Evolutionary conservation across 495 filamentous ascomycete species (phyloP).

Genomic region (Hyaloscypha variabilis): DNA sequence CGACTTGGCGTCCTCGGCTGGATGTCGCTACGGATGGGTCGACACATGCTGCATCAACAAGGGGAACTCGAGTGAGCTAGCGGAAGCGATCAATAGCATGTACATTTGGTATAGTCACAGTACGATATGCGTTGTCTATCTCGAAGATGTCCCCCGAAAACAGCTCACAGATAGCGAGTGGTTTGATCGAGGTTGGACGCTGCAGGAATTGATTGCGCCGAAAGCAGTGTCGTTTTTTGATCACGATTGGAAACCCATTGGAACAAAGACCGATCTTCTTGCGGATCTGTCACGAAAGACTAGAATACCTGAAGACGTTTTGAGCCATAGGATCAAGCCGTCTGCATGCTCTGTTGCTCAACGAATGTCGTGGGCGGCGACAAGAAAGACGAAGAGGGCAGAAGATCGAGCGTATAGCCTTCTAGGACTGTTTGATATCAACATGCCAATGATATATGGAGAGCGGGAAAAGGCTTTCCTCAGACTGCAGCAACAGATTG

Average conservation of each 20-base stretch:
- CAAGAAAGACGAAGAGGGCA: background rate
- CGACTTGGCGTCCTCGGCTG: background rate
- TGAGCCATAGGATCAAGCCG: background rate
- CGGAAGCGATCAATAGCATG: conserved; percentile 39
- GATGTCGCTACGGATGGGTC: background rate
- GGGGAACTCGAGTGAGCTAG: conserved; percentile 34
- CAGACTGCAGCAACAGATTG: background rate
- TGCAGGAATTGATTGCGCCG: conserved; percentile 38
- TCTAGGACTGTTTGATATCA: conserved; percentile 11
- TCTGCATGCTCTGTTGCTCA: conserved; percentile 1
- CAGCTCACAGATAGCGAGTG: background rate
- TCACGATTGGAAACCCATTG: background rate
- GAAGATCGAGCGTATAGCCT: conserved; percentile 13
- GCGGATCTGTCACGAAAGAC: background rate
- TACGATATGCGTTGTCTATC: conserved; percentile 12
- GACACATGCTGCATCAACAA: conserved; percentile 2
- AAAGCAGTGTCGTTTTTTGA: conserved; percentile 34
- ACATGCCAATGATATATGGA: conserved; percentile 14
- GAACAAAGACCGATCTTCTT: background rate
- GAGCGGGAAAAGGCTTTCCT: conserved; percentile 4
- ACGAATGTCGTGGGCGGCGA: conserved; percentile 10
- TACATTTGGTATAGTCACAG: conserved; percentile 32
- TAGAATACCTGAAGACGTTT: background rate
- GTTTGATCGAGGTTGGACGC: conserved; percentile 31
- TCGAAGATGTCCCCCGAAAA: conserved; percentile 1